phyloP scores from a whole-genome alignment of 2,329 filamentous ascomycete genomes.

The Diaporthe batatas region DNA sequence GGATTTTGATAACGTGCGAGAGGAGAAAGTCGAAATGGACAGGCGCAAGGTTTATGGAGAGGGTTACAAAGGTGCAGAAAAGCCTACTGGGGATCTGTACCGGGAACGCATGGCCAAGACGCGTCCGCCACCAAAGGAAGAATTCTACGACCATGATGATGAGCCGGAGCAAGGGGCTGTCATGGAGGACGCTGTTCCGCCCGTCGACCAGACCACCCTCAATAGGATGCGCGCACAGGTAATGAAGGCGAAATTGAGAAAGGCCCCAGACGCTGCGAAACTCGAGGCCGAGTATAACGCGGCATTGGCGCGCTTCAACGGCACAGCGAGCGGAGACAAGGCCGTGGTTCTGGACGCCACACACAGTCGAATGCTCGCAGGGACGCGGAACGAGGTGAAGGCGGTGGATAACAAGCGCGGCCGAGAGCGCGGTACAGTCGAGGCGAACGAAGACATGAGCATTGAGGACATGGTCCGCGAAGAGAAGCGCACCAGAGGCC shows the following conservation, averaged over 20 bases:
- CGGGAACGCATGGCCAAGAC: constrained; percentile 78
- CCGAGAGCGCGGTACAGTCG: constrained; percentile 84
- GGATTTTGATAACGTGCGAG: constrained; percentile 91
- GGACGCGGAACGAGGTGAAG: constrained; percentile 79
- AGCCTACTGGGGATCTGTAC: constrained; percentile 88
- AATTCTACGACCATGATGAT: constrained; percentile 50
- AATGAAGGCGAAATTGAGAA: constrained; percentile 93
- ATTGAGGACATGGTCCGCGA: constrained; percentile 98
- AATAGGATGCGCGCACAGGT: constrained; percentile 94
- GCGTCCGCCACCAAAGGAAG: constrained; percentile 54
- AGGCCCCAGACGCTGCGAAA: constrained; percentile 78
- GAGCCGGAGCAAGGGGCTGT: constrained; percentile 66
- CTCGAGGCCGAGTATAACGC: constrained; percentile 88
- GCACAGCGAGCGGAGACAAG: constrained; percentile 66
- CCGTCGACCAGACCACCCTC: constrained; percentile 81
- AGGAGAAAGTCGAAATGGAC: constrained; percentile 93
- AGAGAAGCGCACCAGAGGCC: constrained; percentile 85
- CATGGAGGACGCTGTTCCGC: constrained; percentile 66
- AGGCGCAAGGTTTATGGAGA: constrained; percentile 85
- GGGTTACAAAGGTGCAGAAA: constrained; percentile 86
- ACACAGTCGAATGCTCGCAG: constrained; percentile 90
- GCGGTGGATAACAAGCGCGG: constrained; percentile 84
- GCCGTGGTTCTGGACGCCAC: constrained; percentile 88
- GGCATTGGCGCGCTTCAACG: constrained; percentile 72
- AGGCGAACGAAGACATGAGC: constrained; percentile 94